Conservation (phyloP, 2,329 filamentous ascomycete genomes). For the Fusarium domesticum region DNA sequence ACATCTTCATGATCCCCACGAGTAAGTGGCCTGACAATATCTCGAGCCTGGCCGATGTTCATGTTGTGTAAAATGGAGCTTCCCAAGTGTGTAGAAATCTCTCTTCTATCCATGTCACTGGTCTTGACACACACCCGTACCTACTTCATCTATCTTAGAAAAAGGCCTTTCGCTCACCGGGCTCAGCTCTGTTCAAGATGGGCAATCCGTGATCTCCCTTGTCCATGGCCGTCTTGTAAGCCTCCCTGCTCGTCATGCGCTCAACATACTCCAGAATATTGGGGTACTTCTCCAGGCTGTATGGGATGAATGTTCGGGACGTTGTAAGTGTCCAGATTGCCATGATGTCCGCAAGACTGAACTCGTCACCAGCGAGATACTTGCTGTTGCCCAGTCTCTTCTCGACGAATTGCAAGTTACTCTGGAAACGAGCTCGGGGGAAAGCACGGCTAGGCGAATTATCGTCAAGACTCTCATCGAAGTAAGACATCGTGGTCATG, state of each 20-base stretch:
- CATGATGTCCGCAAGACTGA: conserved; percentile 67
- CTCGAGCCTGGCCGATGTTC: no score
- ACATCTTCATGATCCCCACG: no score
- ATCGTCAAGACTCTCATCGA: neutral
- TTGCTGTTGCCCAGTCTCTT: conserved; percentile 43
- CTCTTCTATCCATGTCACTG: no score
- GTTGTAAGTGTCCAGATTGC: conserved; percentile 59
- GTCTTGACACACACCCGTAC: no score
- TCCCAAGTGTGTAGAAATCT: no score
- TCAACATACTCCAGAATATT: conserved; percentile 46
- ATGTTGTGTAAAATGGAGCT: no score
- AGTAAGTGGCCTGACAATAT: no score
- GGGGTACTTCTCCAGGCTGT: conserved; percentile 39
- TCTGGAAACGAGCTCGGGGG: conserved; percentile 34
- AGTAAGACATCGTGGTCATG: conserved; percentile 36
- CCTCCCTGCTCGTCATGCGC: conserved; percentile 43
- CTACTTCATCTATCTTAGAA: neutral
- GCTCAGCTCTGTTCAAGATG: conserved; percentile 24
- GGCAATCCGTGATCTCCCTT: conserved; percentile 48
- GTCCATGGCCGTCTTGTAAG: conserved; percentile 45
- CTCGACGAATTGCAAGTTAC: conserved; percentile 50
- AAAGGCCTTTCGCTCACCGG: neutral
- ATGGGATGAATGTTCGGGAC: conserved; percentile 51
- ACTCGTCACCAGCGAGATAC: conserved; percentile 59
- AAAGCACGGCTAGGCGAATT: conserved; percentile 31